Evolutionary conservation across 306 rosid genomes (phyloP).

Genomic region (Sesbania bispinosa): DNA sequence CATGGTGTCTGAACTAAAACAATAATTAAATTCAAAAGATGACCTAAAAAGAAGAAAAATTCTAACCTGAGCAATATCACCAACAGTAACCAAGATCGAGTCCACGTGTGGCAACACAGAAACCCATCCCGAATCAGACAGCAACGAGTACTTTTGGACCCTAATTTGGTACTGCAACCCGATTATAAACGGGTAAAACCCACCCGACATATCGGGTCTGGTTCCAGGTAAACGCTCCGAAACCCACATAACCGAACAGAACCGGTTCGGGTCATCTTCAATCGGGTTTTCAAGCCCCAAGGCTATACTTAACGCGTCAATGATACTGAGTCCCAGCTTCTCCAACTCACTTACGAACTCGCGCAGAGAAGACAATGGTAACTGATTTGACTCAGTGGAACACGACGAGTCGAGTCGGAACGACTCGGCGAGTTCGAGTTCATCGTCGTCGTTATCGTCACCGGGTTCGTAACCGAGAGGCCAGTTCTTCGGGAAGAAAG

Average conservation of each 20-base stretch:
- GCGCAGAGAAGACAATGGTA: slow-evolving; percentile 27
- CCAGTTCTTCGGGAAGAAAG: slow-evolving; percentile 55
- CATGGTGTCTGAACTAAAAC: not conserved
- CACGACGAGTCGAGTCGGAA: slow-evolving; percentile 53
- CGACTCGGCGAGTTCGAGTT: slow-evolving; percentile 44
- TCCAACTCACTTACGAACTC: slow-evolving; percentile 56
- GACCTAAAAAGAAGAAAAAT: not conserved
- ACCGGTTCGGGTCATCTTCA: slow-evolving; percentile 37
- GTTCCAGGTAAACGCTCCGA: slow-evolving; percentile 33
- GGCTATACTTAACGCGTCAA: slow-evolving; percentile 41
- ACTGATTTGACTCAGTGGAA: slow-evolving; percentile 40
- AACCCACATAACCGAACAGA: slow-evolving; percentile 55
- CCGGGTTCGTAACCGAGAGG: slow-evolving; percentile 64
- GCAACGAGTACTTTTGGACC: slow-evolving; percentile 45
- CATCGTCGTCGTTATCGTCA: slow-evolving; percentile 30
- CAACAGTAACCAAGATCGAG: slow-evolving; percentile 63
- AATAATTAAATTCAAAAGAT: not conserved
- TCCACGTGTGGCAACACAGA: slow-evolving; percentile 62
- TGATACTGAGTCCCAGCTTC: slow-evolving; percentile 56
- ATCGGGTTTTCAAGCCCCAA: slow-evolving; percentile 53
- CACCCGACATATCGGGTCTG: slow-evolving; percentile 31
- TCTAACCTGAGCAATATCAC: slow-evolving; percentile 83
- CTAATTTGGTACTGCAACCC: slow-evolving; percentile 74
- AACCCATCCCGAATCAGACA: slow-evolving; percentile 84
- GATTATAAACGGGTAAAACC: slow-evolving; percentile 67